Base-by-base conservation (phyloP, 1,284 basidiomycete species). In the Pholiota adiposa region DNA sequence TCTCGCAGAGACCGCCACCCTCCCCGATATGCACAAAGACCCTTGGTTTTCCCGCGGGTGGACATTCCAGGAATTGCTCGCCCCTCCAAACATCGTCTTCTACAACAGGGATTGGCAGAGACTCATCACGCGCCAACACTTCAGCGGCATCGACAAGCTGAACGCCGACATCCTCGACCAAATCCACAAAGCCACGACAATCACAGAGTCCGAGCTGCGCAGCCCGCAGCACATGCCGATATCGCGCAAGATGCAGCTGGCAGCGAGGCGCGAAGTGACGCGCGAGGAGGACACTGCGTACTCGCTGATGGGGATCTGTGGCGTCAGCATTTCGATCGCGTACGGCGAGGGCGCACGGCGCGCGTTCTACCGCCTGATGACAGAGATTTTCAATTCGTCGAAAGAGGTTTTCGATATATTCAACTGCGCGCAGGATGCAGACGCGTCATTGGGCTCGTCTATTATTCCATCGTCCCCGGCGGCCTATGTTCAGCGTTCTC, bases 51-150 rank as follows among this genome's bases (percentile, higher is more conserved):
- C 40, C 21, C 25, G 50, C 9, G 56, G 56, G n/a, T 58, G 56
- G 56, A 58, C 56, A 8, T 46, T 58, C 14, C 56, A 58, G 21
- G 56, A 58, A 21, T 48, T 58, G 6, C 27, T 58, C n/a, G 50
- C 40, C 3, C 50, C 56, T 9, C 4, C 12, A 0, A 23, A 52
- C 16, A 36, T 52, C 3, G 16, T 46, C 4, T 58, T 58, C 33
- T 58, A 58, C 40, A 52, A 46, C 14, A 36, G 4, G 31, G 31
- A 46, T 11, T 55, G 54, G 54, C 3, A 48, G 21, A 12, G 31
- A 7, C 44, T 55, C 21, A 23, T 33, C 8, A 4, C 36, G 16
- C 5, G 12, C 31, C 6, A 33, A 12, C 4, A 43, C n/a, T 31
- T 29, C 0, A 9, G 8, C 11, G 31, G 12, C 12, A 29, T 25